These are phyloP conservation scores for Talaromyces wortmannii DNA, from an alignment of 495 filamentous ascomycete genomes.

Conservation along the genomic window DNA sequence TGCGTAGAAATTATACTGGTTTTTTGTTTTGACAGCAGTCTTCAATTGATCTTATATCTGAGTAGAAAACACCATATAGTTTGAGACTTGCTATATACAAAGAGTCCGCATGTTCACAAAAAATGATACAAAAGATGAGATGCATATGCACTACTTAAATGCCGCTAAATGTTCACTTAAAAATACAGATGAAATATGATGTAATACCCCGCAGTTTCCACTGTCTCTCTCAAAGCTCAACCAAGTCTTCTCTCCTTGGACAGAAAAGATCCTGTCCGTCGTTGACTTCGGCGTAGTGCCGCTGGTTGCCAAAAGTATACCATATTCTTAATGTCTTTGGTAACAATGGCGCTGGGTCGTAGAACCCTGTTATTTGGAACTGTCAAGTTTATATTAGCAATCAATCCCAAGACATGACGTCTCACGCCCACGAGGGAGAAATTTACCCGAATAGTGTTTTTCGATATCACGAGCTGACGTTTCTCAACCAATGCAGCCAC, in stretches of 20 bases:
- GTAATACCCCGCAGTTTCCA: neutral
- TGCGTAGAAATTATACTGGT: too few relatives aligned
- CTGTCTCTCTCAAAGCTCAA: neutral
- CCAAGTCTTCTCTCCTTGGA: constrained; percentile 17
- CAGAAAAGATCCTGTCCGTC: constrained; percentile 36
- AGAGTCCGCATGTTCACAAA: too few relatives aligned
- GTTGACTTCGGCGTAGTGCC: constrained; percentile 35
- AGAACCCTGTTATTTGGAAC: constrained; percentile 49
- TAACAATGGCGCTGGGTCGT: constrained; percentile 48
- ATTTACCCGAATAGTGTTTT: constrained; percentile 33
- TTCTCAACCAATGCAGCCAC: constrained; percentile 40
- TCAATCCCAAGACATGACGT: neutral
- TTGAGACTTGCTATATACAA: too few relatives aligned
- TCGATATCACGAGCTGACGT: constrained; percentile 37
- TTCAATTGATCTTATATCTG: too few relatives aligned
- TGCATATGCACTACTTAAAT: too few relatives aligned
- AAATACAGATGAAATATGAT: too few relatives aligned
- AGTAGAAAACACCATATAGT: too few relatives aligned
- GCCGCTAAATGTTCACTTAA: too few relatives aligned
- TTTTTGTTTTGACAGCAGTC: too few relatives aligned
- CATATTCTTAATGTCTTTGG: constrained; percentile 46
- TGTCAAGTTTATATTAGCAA: constrained; percentile 15
- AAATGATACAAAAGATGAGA: too few relatives aligned
- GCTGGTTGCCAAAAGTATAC: constrained; percentile 42
- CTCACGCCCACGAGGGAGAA: neutral